Base-by-base conservation (phyloP, 768 basidiomycete genomes). In the Candolleomyces efflorescens region DNA sequence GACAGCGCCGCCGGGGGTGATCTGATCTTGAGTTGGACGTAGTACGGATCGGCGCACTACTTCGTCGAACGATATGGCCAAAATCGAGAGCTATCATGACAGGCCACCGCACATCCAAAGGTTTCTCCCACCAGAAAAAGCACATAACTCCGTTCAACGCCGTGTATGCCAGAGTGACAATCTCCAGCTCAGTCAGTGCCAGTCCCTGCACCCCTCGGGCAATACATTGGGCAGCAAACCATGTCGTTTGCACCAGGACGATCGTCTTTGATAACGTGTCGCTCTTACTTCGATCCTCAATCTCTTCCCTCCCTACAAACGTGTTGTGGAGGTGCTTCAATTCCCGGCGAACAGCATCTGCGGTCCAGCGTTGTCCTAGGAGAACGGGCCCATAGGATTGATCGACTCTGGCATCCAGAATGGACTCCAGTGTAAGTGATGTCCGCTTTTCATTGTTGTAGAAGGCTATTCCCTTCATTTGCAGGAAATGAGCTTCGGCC, bases 391-490 rank as follows among this genome's bases (percentile, higher is more conserved):
- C n/a, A n/a, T n/a, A n/a, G n/a, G 22, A 11, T 51, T 61, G 10
- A 58, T 36, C 27, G 6, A 11, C 17, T 11, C 15, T 38, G 26
- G 17, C 18, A 10, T n/a, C n/a, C 52, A 38, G 17, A 15, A 5
- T 38, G 26, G 27, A 10, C 24, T 37, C 20, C 5, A 12, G 52
- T 53, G 5, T 26, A 36, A 17, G 12, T 27, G 22, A 4, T 39
- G 32, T 17, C 7, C 6, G 52, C 38, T 17, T 54, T 27, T 12
- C 27, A 36, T 24, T 59, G 18, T 27, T 46, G 6, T 54, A 57
- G 4, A 68, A 36, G 13, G 48, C 55, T n/a, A 71, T 69, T 2
- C 70, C 71, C 9, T 69, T 68, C 70, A 70, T 73, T n/a, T 51
- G 54, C 3, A 63, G 59, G 48, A 70, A 71, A 44, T 63, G 68